These are phyloP conservation scores for Xylaria palmicola DNA, from an alignment of 495 filamentous ascomycete species.

Conservation along the genomic window DNA sequence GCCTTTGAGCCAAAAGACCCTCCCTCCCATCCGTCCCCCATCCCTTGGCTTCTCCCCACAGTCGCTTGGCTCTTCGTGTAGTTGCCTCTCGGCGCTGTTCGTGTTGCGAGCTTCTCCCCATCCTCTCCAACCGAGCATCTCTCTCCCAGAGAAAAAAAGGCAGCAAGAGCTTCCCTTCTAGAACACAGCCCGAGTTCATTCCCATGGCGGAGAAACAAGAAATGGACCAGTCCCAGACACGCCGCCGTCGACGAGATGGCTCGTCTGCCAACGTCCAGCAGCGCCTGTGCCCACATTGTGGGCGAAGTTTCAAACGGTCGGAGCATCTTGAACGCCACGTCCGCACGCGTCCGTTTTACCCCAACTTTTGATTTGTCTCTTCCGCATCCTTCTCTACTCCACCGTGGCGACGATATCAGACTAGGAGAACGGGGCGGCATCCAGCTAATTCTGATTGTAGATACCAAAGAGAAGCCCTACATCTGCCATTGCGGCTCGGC, in stretches of 20 bases:
- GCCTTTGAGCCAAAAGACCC: constrained; percentile 14
- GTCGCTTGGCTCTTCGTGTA: constrained; percentile 14
- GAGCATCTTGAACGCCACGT: constrained; percentile 57
- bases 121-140: constrained; percentile 7
- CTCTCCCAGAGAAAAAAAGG: not conserved
- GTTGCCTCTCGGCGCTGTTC: constrained; percentile 6
- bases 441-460: constrained; percentile 31
- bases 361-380: constrained; percentile 28
- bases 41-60: constrained; percentile 15
- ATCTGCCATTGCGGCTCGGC: constrained; percentile 55
- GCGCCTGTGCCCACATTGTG: constrained; percentile 33
- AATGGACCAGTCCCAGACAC: constrained; percentile 34
- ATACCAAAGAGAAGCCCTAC: constrained; percentile 57
- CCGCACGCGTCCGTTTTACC: constrained; percentile 49
- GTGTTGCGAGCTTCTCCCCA: constrained; percentile 7
- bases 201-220: constrained; percentile 33
- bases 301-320: constrained; percentile 36
- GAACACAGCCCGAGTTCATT: constrained; percentile 10
- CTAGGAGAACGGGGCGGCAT: constrained; percentile 2
- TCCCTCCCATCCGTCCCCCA: constrained; percentile 1
- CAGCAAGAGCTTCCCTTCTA: constrained; percentile 8
- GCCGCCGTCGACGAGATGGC: constrained; percentile 35
- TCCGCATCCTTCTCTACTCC: constrained; percentile 14
- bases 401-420: constrained; percentile 2
- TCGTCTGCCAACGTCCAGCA: constrained; percentile 29